phyloP scores from a whole-genome alignment of 2,329 filamentous ascomycete genomes.

The Hypoxylon sp. region DNA sequence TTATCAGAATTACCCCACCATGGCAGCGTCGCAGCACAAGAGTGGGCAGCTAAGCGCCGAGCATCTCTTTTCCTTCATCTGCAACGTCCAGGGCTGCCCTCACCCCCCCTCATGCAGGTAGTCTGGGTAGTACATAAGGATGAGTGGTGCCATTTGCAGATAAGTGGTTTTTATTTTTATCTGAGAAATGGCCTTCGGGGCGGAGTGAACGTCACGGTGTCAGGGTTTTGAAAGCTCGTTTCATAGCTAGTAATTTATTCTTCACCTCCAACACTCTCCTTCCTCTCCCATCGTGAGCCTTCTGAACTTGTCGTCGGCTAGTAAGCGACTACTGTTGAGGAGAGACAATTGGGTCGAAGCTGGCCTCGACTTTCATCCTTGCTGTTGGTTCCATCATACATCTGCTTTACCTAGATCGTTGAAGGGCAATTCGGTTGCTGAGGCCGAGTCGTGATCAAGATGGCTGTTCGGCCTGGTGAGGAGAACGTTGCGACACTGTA shows the following conservation, averaged over 20 bases:
- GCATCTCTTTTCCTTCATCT: constrained; percentile 27
- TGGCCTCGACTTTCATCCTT: constrained; percentile 15
- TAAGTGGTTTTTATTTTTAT: constrained; percentile 8
- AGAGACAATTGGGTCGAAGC: neutral
- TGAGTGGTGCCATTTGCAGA: constrained; percentile 4
- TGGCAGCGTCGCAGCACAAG: constrained; percentile 39
- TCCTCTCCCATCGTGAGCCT: constrained; percentile 28
- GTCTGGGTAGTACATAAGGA: constrained; percentile 5
- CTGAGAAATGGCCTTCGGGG: constrained; percentile 16
- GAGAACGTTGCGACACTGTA: constrained; percentile 63
- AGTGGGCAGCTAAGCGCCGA: constrained; percentile 50
- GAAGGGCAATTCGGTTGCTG: neutral
- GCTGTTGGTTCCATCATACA: constrained; percentile 1
- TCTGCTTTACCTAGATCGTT: constrained; percentile 2
- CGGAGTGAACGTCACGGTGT: constrained; percentile 26
- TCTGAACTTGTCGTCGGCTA: constrained; percentile 35
- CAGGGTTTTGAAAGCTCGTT: constrained; percentile 12
- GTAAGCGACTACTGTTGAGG: neutral
- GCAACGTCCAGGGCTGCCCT: neutral
- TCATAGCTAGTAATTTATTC: neutral
- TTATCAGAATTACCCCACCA: constrained; percentile 45
- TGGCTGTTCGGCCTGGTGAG: constrained; percentile 61
- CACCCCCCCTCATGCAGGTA: constrained; percentile 15
- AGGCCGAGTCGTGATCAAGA: constrained; percentile 43
- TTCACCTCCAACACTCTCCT: constrained; percentile 24